These are phyloP conservation scores for Lactarius evosmus DNA, from an alignment of 768 basidiomycete genomes.

Conservation along the genomic window DNA sequence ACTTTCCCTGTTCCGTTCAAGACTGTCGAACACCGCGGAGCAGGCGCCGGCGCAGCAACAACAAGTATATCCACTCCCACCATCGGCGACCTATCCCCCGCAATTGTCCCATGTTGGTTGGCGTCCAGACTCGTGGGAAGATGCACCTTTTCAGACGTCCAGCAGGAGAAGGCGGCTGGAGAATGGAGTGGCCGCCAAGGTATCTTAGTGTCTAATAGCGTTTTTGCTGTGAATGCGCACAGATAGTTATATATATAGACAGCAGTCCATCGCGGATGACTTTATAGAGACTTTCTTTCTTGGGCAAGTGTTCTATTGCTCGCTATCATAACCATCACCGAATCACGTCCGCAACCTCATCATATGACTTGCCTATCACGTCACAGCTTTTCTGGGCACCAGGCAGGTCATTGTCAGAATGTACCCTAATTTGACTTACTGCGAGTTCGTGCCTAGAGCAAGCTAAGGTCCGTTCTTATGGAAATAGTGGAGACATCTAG, in stretches of 20 bases:
- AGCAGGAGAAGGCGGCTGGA: conserved; percentile 28
- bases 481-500: conserved; percentile 9
- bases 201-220: conserved; percentile 16
- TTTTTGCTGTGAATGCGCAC: conserved; percentile 11
- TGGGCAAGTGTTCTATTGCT: conserved; percentile 1
- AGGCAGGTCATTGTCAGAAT: conserved; percentile 1
- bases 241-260: conserved; percentile 14
- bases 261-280: conserved; percentile 11
- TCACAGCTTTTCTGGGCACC: conserved; percentile 17
- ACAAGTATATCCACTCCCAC: conserved; percentile 28
- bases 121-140: conserved; percentile 25
- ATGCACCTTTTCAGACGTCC: conserved; percentile 30
- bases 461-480: conserved; percentile 3
- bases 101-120: conserved; percentile 21
- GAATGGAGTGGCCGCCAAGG: conserved; percentile 25
- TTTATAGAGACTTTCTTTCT: conserved; percentile 1
- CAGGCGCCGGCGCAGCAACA: conserved; percentile 16
- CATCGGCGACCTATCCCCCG: conserved; percentile 22
- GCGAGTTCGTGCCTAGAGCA: conserved; percentile 11
- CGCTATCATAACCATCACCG: conserved; percentile 26
- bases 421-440: conserved; percentile 10
- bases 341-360: conserved; percentile 11
- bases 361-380: conserved; percentile 23
- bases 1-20: conserved; percentile 71
- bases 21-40: conserved; percentile 44